Evolutionary conservation across 495 filamentous ascomycete genomes (phyloP), one percentile per base, ranked within the genome.

Genomic region (Talaromyces nanjingensis): DNA sequence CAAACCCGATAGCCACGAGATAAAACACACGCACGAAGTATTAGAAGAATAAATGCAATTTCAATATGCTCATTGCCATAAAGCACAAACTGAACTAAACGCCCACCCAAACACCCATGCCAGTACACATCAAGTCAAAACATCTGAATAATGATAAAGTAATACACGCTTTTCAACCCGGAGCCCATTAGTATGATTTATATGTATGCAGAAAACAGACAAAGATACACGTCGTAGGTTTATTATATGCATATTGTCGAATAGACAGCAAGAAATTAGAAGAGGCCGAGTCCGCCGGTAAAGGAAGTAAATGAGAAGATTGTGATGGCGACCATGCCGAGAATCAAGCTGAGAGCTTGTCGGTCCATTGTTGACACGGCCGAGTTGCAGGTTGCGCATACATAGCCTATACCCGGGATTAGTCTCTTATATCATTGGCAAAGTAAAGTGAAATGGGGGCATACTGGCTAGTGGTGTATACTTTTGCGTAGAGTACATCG

Each of bases 281-380:
- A 88, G 81, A 57, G 87, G 74, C 84, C 89, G 60, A 87, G 79
- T 11, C 83, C 89, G 49, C 83, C 83, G 52, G 91, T 87, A 67
- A 97, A 97, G 89, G 91, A 97, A 59, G 90, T 90, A 72, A 97
- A 96, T 54, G 91, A 91, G 29, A 89, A 65, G 12, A 96, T 77
- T 7, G 92, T 96, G 54, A 94, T 77, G 20, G 83, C 65, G 49
- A 82, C 84, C 90, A 96, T 96, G 59, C 85, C 83, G 54, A 93
- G 62, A 60, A 89, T 81, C 64, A 91, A 89, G 54, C 87, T 86
- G 7, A 98, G 67, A 3, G 87, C 88, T 63, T 86, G 81, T 47
- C 77, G 76, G 53, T 93, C 88, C 65, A 86, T 77, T 53, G 81
- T 78, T 7, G 85, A 86, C 31, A 89, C 64, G 8, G 89, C 92